Base-by-base conservation (phyloP, 202 grass and related monocot species). In the Cymbopogon flexuosus region DNA sequence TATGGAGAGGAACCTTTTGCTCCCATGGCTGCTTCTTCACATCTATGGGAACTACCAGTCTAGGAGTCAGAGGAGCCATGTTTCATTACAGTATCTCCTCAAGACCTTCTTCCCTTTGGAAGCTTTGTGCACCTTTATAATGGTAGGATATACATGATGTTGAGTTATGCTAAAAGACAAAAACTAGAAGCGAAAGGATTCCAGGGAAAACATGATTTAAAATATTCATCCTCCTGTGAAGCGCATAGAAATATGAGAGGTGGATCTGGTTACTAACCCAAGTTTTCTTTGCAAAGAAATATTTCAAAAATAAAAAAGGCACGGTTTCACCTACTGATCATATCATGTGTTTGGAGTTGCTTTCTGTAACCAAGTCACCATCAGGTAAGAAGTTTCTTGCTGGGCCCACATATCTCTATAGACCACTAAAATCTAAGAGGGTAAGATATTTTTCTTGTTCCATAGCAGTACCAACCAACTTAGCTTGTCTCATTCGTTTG, bases 1-100 rank as follows among this genome's bases (percentile, higher is more conserved):
- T 94, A 77, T 97, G 92, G 11, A 94, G 85, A 54, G 88, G 88
- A 76, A 97, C 68, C 54, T 81, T 85, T 66, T 94, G 92, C 51
- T 94, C 90, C 90, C 92, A 89, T 73, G 95, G 95, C 79, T 87
- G 80, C 79, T 97, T 97, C 77, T 89, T 93, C 75, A 94, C 76
- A 75, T 98, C 92, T 86, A 93, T 68, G 27, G 90, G 88, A 43
- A 93, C 92, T 40, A 93, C 84, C 52, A 93, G 11, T 87, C 86
- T 94, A 64, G 92, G 90, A 83, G 90, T 93, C 47, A 72, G 78
- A 84, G 90, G 95, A 85, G 90, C 90, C 94, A 94, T 94, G 35
- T 70, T 72, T 79, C 72, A 36, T 37, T 47, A 33, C 10, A 24
- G 19, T 67, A 62, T 22, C 54, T 30, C 39, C 60, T 78, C 76